Base-by-base conservation (phyloP, 2,329 filamentous ascomycete species). In the Clonostachys rhizophaga region DNA sequence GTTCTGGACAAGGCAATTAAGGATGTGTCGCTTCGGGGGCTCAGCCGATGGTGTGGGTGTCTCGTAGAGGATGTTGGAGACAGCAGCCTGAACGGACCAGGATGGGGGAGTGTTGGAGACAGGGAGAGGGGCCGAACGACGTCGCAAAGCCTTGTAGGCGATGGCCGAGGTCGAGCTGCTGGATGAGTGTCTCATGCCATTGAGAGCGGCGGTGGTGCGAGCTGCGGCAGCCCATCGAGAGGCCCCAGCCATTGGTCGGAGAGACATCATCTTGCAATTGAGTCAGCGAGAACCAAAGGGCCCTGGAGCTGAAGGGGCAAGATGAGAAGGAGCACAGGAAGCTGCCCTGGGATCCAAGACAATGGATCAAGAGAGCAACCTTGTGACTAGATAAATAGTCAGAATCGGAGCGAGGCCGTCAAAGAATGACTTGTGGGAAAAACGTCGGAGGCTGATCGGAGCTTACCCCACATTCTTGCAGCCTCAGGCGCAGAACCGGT, bases 1-100 rank as follows among this genome's bases (percentile, higher is more conserved):
- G 73, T 99, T 99, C 71, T 99, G 94, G 51, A 99, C 94, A 52
- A 99, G 81, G 67, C 94, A 99, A 74, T 99, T 99, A 70, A 99
- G 85, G 63, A 99, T 83, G 71, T 99, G 94, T 47, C 91, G 86
- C 75, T 96, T 97, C 41, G 90, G 87, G 9, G 94, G 92, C 20
- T 84, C 84, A 58, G 78, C 78, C 13, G 90, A 91, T 8, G 91
- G 89, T 16, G 88, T 78, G 6, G 94, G 94, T 4, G 91, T 97
- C 78, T 99, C 94, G 77, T 99, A 99, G 68, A 99, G 88, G 64
- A 99, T 99, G 67, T 92, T 96, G 64, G 90, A 95, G 55, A 99
- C 94, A 55, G 94, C 94, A 16, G 94, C 90, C 58, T 94, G 91
- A 36, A 91, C 91, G 62, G 92, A 95, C 78, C 90, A 90, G 11